phyloP scores from a whole-genome alignment of 1,284 basidiomycete species.

The Rugosomyces carneus region DNA sequence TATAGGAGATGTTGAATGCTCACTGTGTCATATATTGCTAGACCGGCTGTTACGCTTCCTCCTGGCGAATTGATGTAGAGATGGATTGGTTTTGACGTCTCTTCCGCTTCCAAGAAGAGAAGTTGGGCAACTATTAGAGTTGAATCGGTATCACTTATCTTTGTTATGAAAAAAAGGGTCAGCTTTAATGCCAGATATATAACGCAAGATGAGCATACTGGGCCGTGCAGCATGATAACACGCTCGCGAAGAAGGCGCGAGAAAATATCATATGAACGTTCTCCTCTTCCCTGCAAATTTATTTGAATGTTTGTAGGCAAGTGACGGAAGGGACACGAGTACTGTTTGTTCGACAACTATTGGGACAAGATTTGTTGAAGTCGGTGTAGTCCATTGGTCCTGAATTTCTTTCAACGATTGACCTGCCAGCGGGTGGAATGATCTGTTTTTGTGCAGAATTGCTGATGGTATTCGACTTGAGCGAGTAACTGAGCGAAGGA shows the following conservation, averaged over 20 bases:
- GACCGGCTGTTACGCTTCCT: conserved; percentile 87
- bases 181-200: too few relatives aligned
- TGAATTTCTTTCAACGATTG: conserved; percentile 28
- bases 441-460: conserved; percentile 23
- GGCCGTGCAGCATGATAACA: conserved; percentile 89
- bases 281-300: conserved; percentile 70
- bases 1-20: conserved; percentile 16
- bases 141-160: conserved; percentile 84
- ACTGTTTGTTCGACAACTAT: conserved; percentile 94
- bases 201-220: conserved; percentile 46
- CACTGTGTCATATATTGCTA: conserved; percentile 94
- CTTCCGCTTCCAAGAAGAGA: conserved; percentile 91
- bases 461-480: conserved; percentile 15
- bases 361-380: conserved; percentile 64
- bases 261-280: conserved; percentile 93
- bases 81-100: conserved; percentile 86
- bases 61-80: conserved; percentile 94
- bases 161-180: conserved; percentile 2
- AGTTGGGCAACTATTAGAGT: conserved; percentile 85
- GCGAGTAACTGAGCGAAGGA: conserved; percentile 13
- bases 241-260: conserved; percentile 85
- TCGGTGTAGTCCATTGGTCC: conserved; percentile 34
- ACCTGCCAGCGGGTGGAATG: conserved; percentile 44
- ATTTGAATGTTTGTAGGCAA: neutral
- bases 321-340: conserved; percentile 18